Evolutionary conservation across 768 basidiomycete genomes (phyloP).

Genomic region (Boletus vinaceobasis): DNA sequence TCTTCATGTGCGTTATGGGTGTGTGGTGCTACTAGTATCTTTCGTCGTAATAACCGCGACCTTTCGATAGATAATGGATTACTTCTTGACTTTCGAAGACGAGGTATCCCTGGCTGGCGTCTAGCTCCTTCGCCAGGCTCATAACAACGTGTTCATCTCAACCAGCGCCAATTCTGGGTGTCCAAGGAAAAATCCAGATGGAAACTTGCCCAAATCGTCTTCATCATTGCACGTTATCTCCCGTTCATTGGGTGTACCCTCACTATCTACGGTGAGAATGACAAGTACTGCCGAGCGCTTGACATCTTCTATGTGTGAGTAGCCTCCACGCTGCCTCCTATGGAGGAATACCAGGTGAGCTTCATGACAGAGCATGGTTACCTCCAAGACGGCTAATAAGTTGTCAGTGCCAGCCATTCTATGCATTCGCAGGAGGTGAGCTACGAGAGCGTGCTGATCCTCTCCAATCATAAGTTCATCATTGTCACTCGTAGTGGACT

Average conservation of each 20-base stretch:
- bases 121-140: neutral
- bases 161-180: neutral
- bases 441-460: neutral
- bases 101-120: neutral
- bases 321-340: neutral
- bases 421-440: neutral
- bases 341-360: neutral
- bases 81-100: neutral
- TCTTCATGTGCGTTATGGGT: neutral
- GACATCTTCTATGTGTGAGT: neutral
- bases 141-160: neutral
- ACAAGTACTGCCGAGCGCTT: neutral
- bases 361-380: no score
- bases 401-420: neutral
- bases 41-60: neutral
- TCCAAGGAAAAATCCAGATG: neutral
- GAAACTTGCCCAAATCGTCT: neutral
- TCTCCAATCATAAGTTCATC: neutral
- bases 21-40: neutral
- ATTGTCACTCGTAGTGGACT: neutral
- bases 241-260: neutral
- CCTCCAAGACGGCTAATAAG: neutral
- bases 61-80: neutral
- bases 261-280: neutral
- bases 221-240: neutral